These are phyloP conservation scores for Sarcodon sp. DNA, from an alignment of 768 basidiomycete species.

Conservation along the genomic window DNA sequence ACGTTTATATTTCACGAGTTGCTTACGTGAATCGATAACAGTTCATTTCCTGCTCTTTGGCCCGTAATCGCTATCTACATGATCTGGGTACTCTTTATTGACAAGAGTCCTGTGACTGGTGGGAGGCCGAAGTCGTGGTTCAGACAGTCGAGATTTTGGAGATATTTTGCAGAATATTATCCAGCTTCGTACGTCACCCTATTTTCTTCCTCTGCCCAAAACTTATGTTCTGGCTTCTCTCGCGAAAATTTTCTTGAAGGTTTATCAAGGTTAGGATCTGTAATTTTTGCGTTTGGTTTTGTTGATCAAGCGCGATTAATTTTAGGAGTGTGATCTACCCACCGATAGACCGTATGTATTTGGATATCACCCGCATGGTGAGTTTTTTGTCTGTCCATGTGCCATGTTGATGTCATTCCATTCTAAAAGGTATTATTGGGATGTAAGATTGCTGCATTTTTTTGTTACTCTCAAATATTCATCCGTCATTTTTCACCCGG, in stretches of 20 bases:
- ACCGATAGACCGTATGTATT: conserved; percentile 91
- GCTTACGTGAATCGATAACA: conserved; percentile 16
- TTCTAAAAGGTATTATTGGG: conserved; percentile 75
- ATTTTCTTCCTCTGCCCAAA: background rate
- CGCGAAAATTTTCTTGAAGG: conserved; percentile 5
- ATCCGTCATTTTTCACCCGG: background rate
- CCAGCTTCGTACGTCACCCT: conserved; percentile 59
- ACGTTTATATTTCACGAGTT: background rate
- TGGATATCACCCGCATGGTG: conserved; percentile 98
- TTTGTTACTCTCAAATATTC: background rate
- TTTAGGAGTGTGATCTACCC: conserved; percentile 80
- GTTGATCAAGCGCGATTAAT: background rate
- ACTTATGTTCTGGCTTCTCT: background rate
- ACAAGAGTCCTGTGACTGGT: conserved; percentile 62
- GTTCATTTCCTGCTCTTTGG: conserved; percentile 86
- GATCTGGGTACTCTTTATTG: conserved; percentile 67
- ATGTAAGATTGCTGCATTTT: conserved; percentile 47
- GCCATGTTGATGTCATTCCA: background rate
- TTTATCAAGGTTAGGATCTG: conserved; percentile 26
- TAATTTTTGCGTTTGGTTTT: background rate
- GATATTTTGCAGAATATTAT: conserved; percentile 86
- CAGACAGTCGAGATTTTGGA: conserved; percentile 61
- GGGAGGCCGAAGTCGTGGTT: conserved; percentile 67
- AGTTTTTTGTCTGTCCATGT: background rate
- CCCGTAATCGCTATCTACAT: conserved; percentile 67